Base-by-base conservation (phyloP, 1,139 yeast genomes). In the Debaryomycetaceae sp. region DNA sequence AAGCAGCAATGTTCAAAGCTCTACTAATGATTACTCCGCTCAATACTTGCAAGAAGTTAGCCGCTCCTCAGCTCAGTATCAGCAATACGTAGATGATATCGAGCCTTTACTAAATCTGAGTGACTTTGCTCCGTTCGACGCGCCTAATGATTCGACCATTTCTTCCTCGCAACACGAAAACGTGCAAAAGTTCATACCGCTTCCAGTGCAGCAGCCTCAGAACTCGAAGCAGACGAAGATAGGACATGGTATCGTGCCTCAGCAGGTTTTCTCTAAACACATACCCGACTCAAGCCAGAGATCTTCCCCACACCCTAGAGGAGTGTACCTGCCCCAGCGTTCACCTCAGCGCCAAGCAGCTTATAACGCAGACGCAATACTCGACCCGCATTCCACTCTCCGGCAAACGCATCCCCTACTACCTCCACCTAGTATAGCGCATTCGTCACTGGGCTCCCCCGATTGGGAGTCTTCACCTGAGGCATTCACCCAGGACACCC, bases 391-490 rank as follows among this genome's bases (percentile, higher is more conserved):
- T 7, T 13, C 13, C 8, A 12, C 7, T 10, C 6, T 22, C 22
- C 19, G 22, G 19, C 52, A 41, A 28, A 35, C 47, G 28, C 47
- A 44, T 27, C 39, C 50, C 3, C 55, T 36, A 32, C 49, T 63
- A 30, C 68, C 68, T 10, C 70, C 69, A 4, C 63, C 63, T 2
- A 45, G 62, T 4, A 62, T 72, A 4, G 70, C 72, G 15, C 50
- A 62, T 4, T 47, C 57, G 29, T 44, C 56, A 4, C 43, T 53
- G 28, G 62, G 53, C 2, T 55, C 62, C 2, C 63, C 64, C 2
- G 62, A 57, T 19, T 52, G 54, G 49, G 55, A 57, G 23, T 54
- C 60, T 2, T 58, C 65, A 1, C 68, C 69, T 3, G 68, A 63
- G 32, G 68, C 38, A 22, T 30, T 28, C 3, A 26, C 27, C n/a